Conservation (phyloP, 768 basidiomycete genomes). For the Rickenella mellea region DNA sequence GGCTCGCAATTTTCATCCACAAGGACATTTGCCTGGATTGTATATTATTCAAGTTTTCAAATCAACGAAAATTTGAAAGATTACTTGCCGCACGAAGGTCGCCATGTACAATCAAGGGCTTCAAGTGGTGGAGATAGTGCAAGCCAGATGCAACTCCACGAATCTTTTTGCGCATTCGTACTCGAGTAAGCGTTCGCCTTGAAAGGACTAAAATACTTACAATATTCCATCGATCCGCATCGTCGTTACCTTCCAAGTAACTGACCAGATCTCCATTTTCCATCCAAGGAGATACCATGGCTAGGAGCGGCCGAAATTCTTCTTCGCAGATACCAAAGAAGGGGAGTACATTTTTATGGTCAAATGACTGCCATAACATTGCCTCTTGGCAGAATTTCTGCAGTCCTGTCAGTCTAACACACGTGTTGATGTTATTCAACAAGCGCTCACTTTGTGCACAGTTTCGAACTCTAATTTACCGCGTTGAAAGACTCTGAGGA, state of each 20-base stretch:
- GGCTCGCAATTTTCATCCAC: conserved; percentile 35
- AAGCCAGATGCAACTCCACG: conserved; percentile 48
- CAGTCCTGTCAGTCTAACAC: too few species aligned
- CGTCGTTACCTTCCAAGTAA: conserved; percentile 34
- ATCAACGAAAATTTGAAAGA: conserved; percentile 1
- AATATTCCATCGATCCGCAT: conserved; percentile 34
- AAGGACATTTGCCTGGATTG: conserved; percentile 36
- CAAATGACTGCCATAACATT: conserved; percentile 13
- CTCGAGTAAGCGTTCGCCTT: background rate
- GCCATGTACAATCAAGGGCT: conserved; percentile 48
- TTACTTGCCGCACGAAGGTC: conserved; percentile 47
- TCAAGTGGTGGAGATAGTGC: conserved; percentile 44
- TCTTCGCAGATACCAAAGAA: conserved; percentile 14
- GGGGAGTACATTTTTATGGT: conserved; percentile 12
- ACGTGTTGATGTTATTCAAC: too few species aligned
- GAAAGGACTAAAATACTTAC: conserved; percentile 18
- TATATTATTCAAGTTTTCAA: background rate
- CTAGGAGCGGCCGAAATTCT: conserved; percentile 21
- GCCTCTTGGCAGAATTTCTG: conserved; percentile 17
- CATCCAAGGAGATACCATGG: conserved; percentile 63
- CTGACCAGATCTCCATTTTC: conserved; percentile 44
- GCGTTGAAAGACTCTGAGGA: background rate
- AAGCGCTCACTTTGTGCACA: too few species aligned
- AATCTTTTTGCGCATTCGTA: conserved; percentile 27
- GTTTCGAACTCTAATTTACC: too few species aligned